A percentile compares a stretch with the other conserved stretches of the same genome.
Conservation (phyloP, 78 protist species). For the Diacronema lutheri region DNA sequence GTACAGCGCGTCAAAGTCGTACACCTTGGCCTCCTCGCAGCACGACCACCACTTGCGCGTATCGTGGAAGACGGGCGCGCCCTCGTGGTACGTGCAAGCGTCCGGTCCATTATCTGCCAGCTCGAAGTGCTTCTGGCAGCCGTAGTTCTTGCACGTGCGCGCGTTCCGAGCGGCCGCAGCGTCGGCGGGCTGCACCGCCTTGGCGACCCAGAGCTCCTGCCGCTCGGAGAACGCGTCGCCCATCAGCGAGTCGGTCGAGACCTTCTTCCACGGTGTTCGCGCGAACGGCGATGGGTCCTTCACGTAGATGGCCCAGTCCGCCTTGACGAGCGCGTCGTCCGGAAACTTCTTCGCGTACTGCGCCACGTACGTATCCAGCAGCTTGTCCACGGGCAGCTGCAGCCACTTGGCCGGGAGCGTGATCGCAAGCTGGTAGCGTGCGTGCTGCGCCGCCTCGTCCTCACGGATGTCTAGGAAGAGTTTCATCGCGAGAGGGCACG, state of each 20-base stretch:
- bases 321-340: neutral
- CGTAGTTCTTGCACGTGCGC: neutral
- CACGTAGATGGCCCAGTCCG: neutral
- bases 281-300: neutral
- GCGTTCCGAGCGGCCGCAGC: neutral
- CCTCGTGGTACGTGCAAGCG: conserved; percentile 5
- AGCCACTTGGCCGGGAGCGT: conserved; percentile 23
- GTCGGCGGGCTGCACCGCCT: too few species aligned
- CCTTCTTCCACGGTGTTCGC: too few species aligned
- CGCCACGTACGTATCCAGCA: neutral
- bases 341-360: neutral
- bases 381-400: neutral
- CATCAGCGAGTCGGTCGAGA: neutral
- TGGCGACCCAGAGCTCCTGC: neutral
- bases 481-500: too few species aligned
- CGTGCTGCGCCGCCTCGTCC: too few species aligned
- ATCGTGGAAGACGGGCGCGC: conserved; percentile 12
- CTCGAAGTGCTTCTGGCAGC: conserved; percentile 4
- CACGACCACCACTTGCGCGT: conserved; percentile 33
- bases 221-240: neutral
- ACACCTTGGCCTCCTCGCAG: neutral
- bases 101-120: neutral
- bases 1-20: neutral
- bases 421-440: conserved; percentile 4
- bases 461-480: too few species aligned